phyloP scores from a whole-genome alignment of 345 rosid genomes.

The Bruguiera parviflora region DNA sequence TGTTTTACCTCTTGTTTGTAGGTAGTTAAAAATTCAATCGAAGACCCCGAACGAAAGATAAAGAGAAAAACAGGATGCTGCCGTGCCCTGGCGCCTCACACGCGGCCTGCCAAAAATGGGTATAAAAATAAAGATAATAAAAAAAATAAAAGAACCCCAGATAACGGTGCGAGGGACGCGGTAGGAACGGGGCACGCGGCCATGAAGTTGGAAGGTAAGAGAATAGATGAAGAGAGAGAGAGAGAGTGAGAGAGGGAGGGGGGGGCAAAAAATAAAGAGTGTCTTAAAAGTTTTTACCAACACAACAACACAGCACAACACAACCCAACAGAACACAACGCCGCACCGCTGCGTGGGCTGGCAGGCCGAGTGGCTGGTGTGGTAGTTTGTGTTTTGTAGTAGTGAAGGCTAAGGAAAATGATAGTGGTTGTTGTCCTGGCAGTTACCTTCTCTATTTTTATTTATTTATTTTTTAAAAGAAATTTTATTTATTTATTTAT shows the following conservation, averaged over 20 bases:
- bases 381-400: slow-evolving; percentile 1
- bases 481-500: neutral
- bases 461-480: neutral
- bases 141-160: neutral
- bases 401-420: slow-evolving; percentile 74
- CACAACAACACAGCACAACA: too few relatives aligned
- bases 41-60: too few relatives aligned
- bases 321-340: neutral
- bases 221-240: slow-evolving; percentile 4
- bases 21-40: too few relatives aligned
- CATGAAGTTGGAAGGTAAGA: slow-evolving; percentile 6
- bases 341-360: neutral
- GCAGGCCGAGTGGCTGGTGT: neutral
- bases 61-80: too few relatives aligned
- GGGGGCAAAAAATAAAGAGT: slow-evolving; percentile 18
- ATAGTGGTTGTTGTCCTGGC: slow-evolving; percentile 57
- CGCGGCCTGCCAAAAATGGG: slow-evolving; percentile 2
- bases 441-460: slow-evolving; percentile 28
- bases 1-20: too few relatives aligned
- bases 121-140: neutral
- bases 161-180: neutral
- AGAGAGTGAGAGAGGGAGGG: slow-evolving; percentile 10
- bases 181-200: neutral
- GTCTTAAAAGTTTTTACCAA: too few relatives aligned
- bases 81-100: too few relatives aligned